Evolutionary conservation across 2,329 filamentous ascomycete genomes (phyloP), one percentile per base, ranked within the genome.

Genomic region (Nigrospora oryzae): DNA sequence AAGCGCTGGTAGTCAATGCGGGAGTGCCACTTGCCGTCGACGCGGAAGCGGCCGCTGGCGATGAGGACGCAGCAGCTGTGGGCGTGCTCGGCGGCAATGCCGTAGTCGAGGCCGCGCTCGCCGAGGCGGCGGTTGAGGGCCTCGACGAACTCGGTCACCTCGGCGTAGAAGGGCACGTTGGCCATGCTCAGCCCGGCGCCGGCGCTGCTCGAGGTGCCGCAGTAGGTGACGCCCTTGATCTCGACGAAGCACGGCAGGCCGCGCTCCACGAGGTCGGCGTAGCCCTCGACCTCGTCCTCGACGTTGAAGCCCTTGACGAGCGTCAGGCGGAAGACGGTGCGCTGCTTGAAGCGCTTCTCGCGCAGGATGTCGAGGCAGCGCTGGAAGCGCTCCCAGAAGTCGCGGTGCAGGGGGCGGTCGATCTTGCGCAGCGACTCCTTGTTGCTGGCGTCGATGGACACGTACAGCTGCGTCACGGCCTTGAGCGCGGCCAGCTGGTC

Each of bases 271-370:
- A 97, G 80, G 57, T 88, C 82, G 0, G 91, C 91, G 59, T 98
- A 97, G 5, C 91, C 91, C 52, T 84, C 78, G 6, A 84, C 89
- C 64, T 96, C 93, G 54, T 95, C 90, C 19, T 95, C 91, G 51
- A 97, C 81, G 62, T 98, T 97, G 77, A 98, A 97, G 3, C 90
- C 91, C 69, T 97, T 97, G 60, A 97, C 93, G 2, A 98, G 81
- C 0, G 91, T 97, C 4, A 97, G 76, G 2, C 93, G 83, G 73
- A 95, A 97, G 4, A 97, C 93, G 6, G 93, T 97, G 44, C 91
- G 83, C 62, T 96, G 91, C 44, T 83, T 76, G 69, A 87, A 84
- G 36, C 91, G 80, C 65, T 87, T 86, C 62, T 86, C 84, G 14
- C 86, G 80, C 17, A 97, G 70, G 50, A 98, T 95, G 48, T 94